phyloP scores from a whole-genome alignment of 2,329 filamentous ascomycete genomes.

The Didymosphaeria variabile region DNA sequence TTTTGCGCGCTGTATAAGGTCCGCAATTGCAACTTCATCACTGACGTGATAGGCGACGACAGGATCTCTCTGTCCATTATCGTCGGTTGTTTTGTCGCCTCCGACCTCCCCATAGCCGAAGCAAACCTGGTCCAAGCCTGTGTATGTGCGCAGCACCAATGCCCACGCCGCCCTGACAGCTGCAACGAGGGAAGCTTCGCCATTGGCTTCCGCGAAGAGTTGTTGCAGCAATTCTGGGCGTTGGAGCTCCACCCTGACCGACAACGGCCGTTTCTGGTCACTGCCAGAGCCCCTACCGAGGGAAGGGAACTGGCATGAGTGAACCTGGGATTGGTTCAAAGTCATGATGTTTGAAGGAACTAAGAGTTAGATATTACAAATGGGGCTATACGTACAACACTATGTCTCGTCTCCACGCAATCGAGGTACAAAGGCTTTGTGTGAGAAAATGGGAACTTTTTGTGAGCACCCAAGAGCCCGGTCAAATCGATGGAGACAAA shows the following conservation, averaged over 20 bases:
- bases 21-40: conserved; percentile 19
- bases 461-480: neutral
- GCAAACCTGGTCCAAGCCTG: conserved; percentile 43
- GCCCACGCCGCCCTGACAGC: conserved; percentile 40
- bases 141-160: conserved; percentile 43
- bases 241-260: conserved; percentile 29
- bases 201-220: conserved; percentile 19
- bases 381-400: conserved; percentile 12
- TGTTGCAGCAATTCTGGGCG: conserved; percentile 24
- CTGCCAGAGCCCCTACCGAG: conserved; percentile 13
- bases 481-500: neutral
- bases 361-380: conserved; percentile 12
- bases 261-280: conserved; percentile 28
- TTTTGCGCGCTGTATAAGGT: conserved; percentile 19
- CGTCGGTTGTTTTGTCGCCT: neutral
- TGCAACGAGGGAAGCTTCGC: conserved; percentile 18
- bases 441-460: neutral
- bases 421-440: neutral
- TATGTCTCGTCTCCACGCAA: neutral
- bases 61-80: conserved; percentile 3
- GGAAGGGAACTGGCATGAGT: conserved; percentile 28
- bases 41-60: conserved; percentile 18
- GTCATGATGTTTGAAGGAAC: conserved; percentile 18
- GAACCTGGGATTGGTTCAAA: conserved; percentile 10
- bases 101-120: conserved; percentile 51